Conservation (phyloP, 306 rosid genomes). For the Hippophae tibetana region DNA sequence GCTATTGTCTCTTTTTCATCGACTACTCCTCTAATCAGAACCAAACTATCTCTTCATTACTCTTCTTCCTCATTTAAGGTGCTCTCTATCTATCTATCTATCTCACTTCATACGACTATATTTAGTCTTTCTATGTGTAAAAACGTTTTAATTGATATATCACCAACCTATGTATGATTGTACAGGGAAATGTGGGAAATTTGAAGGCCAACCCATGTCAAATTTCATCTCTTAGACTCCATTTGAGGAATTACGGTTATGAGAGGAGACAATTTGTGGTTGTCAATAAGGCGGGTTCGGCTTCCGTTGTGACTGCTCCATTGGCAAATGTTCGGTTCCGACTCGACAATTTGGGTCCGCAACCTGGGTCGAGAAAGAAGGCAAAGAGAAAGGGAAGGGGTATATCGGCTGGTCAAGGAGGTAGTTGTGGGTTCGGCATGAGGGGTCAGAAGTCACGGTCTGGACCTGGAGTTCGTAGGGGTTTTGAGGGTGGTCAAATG, state of each 20-base stretch:
- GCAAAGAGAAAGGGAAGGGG: slow-evolving; percentile 89
- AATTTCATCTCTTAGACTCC: slow-evolving; percentile 25
- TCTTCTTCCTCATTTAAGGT: slow-evolving; percentile 76
- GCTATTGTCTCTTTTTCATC: slow-evolving; percentile 40
- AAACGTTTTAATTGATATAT: neutral
- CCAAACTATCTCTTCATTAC: slow-evolving; percentile 12
- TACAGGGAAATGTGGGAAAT: slow-evolving; percentile 47
- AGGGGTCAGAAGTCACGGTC: slow-evolving; percentile 95
- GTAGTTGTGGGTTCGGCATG: slow-evolving; percentile 98
- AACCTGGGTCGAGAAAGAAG: slow-evolving; percentile 84
- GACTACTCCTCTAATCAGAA: slow-evolving; percentile 11
- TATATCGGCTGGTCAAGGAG: slow-evolving; percentile 87
- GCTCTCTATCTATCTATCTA: neutral
- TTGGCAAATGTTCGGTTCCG: slow-evolving; percentile 43
- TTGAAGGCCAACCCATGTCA: slow-evolving; percentile 29
- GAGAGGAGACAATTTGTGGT: slow-evolving; percentile 27
- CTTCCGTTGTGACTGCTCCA: slow-evolving; percentile 18
- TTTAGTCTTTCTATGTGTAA: neutral
- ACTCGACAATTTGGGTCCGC: slow-evolving; percentile 84
- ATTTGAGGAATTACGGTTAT: neutral
- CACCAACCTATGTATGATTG: slow-evolving; percentile 5
- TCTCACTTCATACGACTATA: neutral
- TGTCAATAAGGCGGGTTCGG: slow-evolving; percentile 24
- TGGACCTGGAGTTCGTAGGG: slow-evolving; percentile 74
- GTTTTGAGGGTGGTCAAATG: slow-evolving; percentile 97